phyloP scores from a whole-genome alignment of 352 stramenopile genomes.

The Pythium aquatile region DNA sequence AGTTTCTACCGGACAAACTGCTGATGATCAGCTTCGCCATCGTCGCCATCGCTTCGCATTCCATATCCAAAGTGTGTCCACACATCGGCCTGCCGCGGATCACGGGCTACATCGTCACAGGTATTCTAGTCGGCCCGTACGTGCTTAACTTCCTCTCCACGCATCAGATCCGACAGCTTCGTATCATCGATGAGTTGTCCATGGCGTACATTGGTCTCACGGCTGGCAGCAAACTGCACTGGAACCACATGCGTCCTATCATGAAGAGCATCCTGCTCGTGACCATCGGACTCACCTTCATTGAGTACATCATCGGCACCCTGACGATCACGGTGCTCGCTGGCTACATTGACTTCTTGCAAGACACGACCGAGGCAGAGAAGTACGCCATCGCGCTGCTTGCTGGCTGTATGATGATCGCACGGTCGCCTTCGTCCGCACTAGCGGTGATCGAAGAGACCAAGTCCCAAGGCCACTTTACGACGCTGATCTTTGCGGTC shows the following conservation, averaged over 20 bases:
- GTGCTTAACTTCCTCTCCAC: constrained; percentile 52
- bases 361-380: constrained; percentile 55
- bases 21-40: constrained; percentile 57
- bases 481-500: constrained; percentile 62
- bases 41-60: constrained; percentile 57
- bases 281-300: constrained; percentile 48
- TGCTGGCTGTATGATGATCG: constrained; percentile 72
- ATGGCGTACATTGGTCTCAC: constrained; percentile 68
- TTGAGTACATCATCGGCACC: constrained; percentile 68
- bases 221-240: constrained; percentile 62
- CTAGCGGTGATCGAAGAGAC: constrained; percentile 70
- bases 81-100: constrained; percentile 60
- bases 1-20: constrained; percentile 53
- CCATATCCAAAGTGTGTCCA: constrained; percentile 58
- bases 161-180: constrained; percentile 45
- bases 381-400: constrained; percentile 62
- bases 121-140: constrained; percentile 64
- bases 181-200: constrained; percentile 63
- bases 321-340: constrained; percentile 58
- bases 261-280: constrained; percentile 53
- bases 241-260: constrained; percentile 59
- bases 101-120: constrained; percentile 64
- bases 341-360: constrained; percentile 60
- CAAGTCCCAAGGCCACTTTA: constrained; percentile 63
- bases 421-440: constrained; percentile 59